phyloP scores from a whole-genome alignment of 2,329 filamentous ascomycete species.

The Trichocomaceae sp. region DNA sequence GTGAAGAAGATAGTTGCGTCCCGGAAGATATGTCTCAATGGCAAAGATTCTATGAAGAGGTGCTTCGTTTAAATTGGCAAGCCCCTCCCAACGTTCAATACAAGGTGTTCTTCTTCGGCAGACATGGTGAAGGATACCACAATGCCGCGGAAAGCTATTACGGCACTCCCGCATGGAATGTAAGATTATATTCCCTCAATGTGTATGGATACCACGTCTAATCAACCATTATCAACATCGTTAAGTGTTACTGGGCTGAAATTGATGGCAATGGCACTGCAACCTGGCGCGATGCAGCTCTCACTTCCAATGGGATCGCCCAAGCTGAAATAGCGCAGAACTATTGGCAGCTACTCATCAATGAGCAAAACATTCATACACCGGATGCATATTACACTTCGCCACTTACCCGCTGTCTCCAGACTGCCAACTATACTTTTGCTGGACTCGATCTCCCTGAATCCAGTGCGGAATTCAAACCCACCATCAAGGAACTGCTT shows the following conservation, averaged over 20 bases:
- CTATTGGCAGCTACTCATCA: slow-evolving; percentile 47
- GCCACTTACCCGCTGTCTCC: slow-evolving; percentile 51
- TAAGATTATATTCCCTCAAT: slow-evolving; percentile 23
- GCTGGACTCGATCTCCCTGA: slow-evolving; percentile 38
- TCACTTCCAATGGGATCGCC: slow-evolving; percentile 45
- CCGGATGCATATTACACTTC: slow-evolving; percentile 51
- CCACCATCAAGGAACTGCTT: slow-evolving; percentile 51
- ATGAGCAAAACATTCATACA: slow-evolving; percentile 42
- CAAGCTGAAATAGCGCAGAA: slow-evolving; percentile 43
- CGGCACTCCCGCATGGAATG: slow-evolving; percentile 55
- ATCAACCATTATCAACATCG: neutral
- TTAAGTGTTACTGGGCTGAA: slow-evolving; percentile 51
- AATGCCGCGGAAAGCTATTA: slow-evolving; percentile 55
- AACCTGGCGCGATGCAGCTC: slow-evolving; percentile 52
- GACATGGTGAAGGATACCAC: slow-evolving; percentile 56
- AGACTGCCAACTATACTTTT: slow-evolving; percentile 52
- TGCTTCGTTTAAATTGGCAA: slow-evolving; percentile 41
- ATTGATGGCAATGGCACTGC: slow-evolving; percentile 49
- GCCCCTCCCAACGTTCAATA: slow-evolving; percentile 41
- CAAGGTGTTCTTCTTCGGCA: slow-evolving; percentile 52
- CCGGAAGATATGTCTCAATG: slow-evolving; percentile 43
- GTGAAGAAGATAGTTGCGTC: slow-evolving; percentile 26
- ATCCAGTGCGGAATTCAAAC: slow-evolving; percentile 40
- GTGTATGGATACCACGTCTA: neutral
- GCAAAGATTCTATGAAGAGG: slow-evolving; percentile 48